These are phyloP conservation scores for Coniochaeta sp. DNA, from an alignment of 2,329 filamentous ascomycete genomes.

Conservation along the genomic window DNA sequence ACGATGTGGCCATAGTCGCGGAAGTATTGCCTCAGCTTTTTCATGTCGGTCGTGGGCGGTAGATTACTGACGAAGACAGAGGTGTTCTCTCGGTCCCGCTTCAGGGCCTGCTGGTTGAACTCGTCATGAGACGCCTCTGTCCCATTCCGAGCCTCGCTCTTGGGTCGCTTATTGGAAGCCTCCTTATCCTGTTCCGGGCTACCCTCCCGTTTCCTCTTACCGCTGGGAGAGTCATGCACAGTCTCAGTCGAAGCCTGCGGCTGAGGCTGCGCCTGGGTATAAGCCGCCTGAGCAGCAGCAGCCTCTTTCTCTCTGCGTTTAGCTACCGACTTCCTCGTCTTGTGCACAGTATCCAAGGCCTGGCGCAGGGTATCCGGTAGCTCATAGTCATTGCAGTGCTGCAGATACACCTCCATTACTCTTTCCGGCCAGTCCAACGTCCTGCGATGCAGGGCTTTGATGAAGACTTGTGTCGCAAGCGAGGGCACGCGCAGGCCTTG, in stretches of 20 bases:
- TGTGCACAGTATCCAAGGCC: slow-evolving; percentile 66
- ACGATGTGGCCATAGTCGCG: slow-evolving; percentile 82
- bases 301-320: slow-evolving; percentile 61
- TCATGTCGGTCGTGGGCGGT: slow-evolving; percentile 60
- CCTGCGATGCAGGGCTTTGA: slow-evolving; percentile 55
- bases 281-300: slow-evolving; percentile 40
- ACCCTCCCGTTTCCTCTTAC: slow-evolving; percentile 70
- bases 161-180: slow-evolving; percentile 60
- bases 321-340: slow-evolving; percentile 54
- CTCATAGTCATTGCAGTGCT: slow-evolving; percentile 88
- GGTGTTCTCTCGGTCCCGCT: slow-evolving; percentile 85
- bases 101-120: slow-evolving; percentile 34
- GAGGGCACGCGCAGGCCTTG: slow-evolving; percentile 56
- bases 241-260: slow-evolving; percentile 15
- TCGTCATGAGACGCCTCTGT: slow-evolving; percentile 24
- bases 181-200: slow-evolving; percentile 43
- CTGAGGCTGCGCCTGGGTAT: slow-evolving; percentile 15
- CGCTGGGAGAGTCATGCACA: slow-evolving; percentile 20
- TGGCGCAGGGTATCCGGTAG: slow-evolving; percentile 65
- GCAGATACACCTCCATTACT: slow-evolving; percentile 64
- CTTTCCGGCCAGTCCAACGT: slow-evolving; percentile 71
- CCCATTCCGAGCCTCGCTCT: slow-evolving; percentile 28
- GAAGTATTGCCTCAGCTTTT: slow-evolving; percentile 81
- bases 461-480: slow-evolving; percentile 68
- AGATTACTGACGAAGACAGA: slow-evolving; percentile 76